Conservation (phyloP, 305 asterid genomes). For the Solanum hybrid region DNA sequence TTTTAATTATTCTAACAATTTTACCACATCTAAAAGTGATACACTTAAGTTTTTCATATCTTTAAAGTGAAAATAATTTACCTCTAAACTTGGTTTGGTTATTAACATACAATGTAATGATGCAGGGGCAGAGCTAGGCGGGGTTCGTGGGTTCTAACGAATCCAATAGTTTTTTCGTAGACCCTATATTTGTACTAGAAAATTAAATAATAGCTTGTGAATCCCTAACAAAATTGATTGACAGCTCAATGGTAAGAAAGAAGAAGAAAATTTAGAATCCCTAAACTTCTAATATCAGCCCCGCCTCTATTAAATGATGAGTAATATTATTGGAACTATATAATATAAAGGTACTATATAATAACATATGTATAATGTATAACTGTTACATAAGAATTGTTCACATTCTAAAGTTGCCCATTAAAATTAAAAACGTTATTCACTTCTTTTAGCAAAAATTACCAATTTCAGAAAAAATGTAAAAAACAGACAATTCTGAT, state of each 20-base stretch:
- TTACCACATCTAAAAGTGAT: no score
- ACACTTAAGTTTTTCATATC: no score
- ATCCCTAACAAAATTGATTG: no score
- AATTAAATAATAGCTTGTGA: no score
- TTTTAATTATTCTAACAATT: no score
- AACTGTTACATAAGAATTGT: neutral
- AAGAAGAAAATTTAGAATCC: no score
- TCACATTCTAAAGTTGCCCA: neutral
- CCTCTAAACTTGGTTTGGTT: neutral
- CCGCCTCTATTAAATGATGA: neutral
- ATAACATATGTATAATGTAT: neutral
- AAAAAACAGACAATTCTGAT: neutral
- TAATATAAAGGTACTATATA: neutral
- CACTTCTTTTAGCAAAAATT: neutral
- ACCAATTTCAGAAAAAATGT: neutral
- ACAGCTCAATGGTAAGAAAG: no score
- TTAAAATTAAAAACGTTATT: neutral
- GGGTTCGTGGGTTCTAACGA: no score
- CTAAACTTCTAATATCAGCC: no score
- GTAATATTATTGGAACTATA: neutral
- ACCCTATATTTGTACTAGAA: no score
- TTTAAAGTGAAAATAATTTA: neutral
- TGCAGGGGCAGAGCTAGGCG: no score
- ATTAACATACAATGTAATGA: neutral
- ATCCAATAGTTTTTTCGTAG: no score